A percentile compares a stretch with the other conserved stretches of the same genome.
These are phyloP conservation scores for Pseudogymnoascus sp. DNA, from an alignment of 2,329 filamentous ascomycete genomes.

Conservation along the genomic window DNA sequence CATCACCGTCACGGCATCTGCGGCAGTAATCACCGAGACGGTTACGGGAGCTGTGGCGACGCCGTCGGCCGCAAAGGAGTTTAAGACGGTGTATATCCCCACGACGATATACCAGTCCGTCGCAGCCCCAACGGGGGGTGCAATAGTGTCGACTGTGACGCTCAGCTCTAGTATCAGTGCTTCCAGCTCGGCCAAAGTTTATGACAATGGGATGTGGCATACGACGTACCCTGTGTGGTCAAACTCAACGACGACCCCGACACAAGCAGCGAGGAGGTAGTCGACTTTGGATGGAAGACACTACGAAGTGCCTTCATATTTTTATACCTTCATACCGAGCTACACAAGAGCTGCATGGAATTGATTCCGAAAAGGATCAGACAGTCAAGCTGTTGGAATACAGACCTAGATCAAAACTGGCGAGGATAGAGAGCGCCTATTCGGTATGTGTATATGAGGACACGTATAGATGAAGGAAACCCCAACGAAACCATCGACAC, in stretches of 20 bases:
- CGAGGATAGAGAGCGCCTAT: neutral
- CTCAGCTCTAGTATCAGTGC: neutral
- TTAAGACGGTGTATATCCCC: neutral
- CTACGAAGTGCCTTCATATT: neutral
- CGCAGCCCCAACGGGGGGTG: neutral
- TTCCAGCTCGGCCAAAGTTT: slow-evolving; percentile 10
- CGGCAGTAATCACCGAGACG: slow-evolving; percentile 14
- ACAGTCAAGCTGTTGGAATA: neutral
- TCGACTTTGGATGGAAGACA: neutral
- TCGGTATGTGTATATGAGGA: neutral
- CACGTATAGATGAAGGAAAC: neutral
- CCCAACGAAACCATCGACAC: neutral
- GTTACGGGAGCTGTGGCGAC: slow-evolving; percentile 23
- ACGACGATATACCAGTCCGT: neutral
- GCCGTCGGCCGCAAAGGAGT: slow-evolving; percentile 15
- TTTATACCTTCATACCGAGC: neutral
- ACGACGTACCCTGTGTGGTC: slow-evolving; percentile 18
- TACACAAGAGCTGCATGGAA: neutral
- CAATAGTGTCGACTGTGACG: neutral
- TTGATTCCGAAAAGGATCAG: neutral
- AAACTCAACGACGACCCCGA: slow-evolving; percentile 5
- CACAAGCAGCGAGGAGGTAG: neutral
- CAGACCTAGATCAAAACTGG: neutral
- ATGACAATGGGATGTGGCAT: slow-evolving; percentile 26
- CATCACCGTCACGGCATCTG: slow-evolving; percentile 20